A percentile compares a stretch with the other conserved stretches of the same genome.
Conservation (phyloP, 2,329 filamentous ascomycete genomes). For the Calonectria pauciramosa region DNA sequence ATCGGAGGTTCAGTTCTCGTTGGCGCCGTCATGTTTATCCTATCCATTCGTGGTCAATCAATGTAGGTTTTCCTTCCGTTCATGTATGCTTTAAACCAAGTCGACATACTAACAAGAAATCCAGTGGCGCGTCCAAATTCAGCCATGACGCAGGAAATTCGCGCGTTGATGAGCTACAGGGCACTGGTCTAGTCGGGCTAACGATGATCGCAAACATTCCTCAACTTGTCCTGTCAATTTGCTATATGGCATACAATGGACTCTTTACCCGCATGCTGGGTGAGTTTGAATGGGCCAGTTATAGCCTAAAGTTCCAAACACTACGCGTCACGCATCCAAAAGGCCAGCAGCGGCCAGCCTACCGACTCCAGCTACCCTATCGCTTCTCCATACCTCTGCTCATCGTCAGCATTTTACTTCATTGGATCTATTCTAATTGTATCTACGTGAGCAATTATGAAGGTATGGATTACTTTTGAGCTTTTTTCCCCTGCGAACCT, state of each 20-base stretch:
- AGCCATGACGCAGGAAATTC: slow-evolving; percentile 23
- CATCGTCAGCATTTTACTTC: slow-evolving; percentile 26
- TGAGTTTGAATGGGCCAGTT: slow-evolving; percentile 35
- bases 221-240: slow-evolving; percentile 32
- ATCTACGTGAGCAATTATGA: slow-evolving; percentile 40
- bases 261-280: slow-evolving; percentile 38
- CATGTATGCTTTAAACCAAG: background rate
- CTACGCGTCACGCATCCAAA: slow-evolving; percentile 34
- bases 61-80: slow-evolving; percentile 10
- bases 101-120: background rate
- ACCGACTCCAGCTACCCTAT: slow-evolving; percentile 41
- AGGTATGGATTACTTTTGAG: background rate
- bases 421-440: slow-evolving; percentile 41
- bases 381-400: slow-evolving; percentile 37
- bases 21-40: slow-evolving; percentile 10
- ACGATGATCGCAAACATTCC: slow-evolving; percentile 34
- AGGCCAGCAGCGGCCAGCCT: slow-evolving; percentile 34
- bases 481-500: background rate
- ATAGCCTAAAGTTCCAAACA: slow-evolving; percentile 19
- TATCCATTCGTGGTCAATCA: slow-evolving; percentile 14
- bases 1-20: slow-evolving; percentile 28
- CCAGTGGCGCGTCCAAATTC: slow-evolving; percentile 12
- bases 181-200: background rate
- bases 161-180: background rate
- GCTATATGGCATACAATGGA: slow-evolving; percentile 32